A percentile compares a stretch with the other conserved stretches of the same genome.
These are phyloP conservation scores for Magnolia changhungtana DNA, from an alignment of 164 flowering plant species.

Conservation along the genomic window DNA sequence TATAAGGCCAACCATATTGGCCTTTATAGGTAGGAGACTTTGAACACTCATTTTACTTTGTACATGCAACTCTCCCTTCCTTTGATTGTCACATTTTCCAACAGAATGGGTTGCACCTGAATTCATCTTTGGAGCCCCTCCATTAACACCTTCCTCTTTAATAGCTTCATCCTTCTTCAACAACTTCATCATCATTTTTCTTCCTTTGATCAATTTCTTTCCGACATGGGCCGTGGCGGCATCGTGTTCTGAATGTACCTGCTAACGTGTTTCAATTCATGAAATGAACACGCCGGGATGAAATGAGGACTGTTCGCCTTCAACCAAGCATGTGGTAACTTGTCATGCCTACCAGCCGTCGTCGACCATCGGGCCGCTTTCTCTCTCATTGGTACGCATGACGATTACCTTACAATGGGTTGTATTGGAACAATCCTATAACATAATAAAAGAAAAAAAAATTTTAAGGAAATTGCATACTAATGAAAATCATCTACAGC, in stretches of 20 bases:
- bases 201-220: constrained; percentile 24
- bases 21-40: constrained; percentile 20
- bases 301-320: neutral
- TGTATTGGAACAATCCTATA: too few species aligned
- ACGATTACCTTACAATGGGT: too few species aligned
- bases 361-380: too few species aligned
- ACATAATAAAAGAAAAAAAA: too few species aligned
- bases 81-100: constrained; percentile 20
- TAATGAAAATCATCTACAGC: neutral
- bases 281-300: neutral
- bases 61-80: constrained; percentile 18
- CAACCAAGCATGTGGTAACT: neutral
- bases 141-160: constrained; percentile 16
- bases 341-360: too few species aligned
- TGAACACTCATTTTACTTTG: constrained; percentile 25
- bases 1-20: constrained; percentile 27
- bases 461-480: too few species aligned
- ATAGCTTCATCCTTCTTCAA: neutral
- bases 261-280: neutral
- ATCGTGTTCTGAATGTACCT: constrained; percentile 20
- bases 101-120: constrained; percentile 37
- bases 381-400: too few species aligned
- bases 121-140: constrained; percentile 20
- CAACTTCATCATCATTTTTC: constrained; percentile 32
- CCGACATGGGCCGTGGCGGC: constrained; percentile 4